Base-by-base conservation (phyloP, 2,329 filamentous ascomycete species). In the Ilyonectria sp. region DNA sequence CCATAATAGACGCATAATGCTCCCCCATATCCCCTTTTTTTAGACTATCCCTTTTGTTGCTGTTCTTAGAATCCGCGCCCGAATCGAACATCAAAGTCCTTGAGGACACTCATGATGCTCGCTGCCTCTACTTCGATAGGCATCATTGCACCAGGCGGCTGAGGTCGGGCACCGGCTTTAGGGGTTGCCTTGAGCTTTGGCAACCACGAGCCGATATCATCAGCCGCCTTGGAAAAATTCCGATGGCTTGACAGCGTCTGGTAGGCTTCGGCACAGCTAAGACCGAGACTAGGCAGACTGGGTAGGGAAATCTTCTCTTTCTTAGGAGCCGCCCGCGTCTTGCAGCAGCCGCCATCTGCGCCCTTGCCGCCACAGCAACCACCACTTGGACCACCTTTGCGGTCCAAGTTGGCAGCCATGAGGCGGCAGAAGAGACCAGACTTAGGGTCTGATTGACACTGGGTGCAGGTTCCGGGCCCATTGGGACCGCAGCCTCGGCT, bases 401-500 rank as follows among this genome's bases (percentile, higher is more conserved):
- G 84, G 66, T 85, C 83, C 67, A 89, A 83, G 71, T 84, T 91
- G 68, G 93, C 93, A 26, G 93, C 92, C 59, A 95, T 88, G 11
- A 93, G 92, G 69, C 93, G 92, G 81, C 93, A 96, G 83, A 96
- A 96, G 43, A 95, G 88, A 1, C 92, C 93, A 3, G 93, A 94
- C 77, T 92, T 91, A 19, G 93, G 93, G 77, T 95, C 93, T 2
- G 89, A 85, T 66, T 92, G 86, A 77, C 93, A 96, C 81, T 95
- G 93, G 4, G 91, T 88, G 77, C 93, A 96, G 17, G 91, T 93
- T 10, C 93, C 93, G 0, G 93, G 93, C 0, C 92, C 93, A 60
- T 91, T 91, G 43, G 88, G 85, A 29, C 92, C 88, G 65, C 88
- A 91, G 37, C 85, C 82, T 31, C 81, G 76, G 29, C 75, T 68